phyloP scores from a whole-genome alignment of 2,329 filamentous ascomycete species.

The Lojkania enalia region DNA sequence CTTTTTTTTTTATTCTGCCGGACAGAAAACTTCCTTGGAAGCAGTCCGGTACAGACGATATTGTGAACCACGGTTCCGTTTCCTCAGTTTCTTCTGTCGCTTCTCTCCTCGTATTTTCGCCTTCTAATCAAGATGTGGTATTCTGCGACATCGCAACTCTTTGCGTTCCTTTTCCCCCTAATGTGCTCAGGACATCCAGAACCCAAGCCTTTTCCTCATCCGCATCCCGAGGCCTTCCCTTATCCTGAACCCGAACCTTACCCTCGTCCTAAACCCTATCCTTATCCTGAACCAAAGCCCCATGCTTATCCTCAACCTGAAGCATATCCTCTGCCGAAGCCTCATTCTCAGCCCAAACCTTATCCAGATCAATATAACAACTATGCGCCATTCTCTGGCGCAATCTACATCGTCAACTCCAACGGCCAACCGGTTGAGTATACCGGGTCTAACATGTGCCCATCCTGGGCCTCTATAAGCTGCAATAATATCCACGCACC shows the following conservation, averaged over 20 bases:
- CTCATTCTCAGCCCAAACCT: too few species aligned
- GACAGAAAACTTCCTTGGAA: background rate
- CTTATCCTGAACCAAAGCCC: slow-evolving; percentile 25
- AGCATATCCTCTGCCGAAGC: slow-evolving; percentile 22
- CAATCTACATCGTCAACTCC: slow-evolving; percentile 43
- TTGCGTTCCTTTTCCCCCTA: slow-evolving; percentile 4
- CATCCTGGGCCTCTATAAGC: slow-evolving; percentile 41
- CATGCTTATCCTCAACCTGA: slow-evolving; percentile 4
- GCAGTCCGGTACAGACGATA: background rate
- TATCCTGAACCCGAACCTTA: slow-evolving; percentile 1
- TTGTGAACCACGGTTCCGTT: background rate
- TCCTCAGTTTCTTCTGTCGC: background rate
- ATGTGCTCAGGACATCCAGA: slow-evolving; percentile 1
- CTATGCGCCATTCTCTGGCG: slow-evolving; percentile 46
- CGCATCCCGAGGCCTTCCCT: slow-evolving; percentile 19
- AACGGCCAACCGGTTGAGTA: slow-evolving; percentile 41
- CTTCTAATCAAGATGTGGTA: too few species aligned
- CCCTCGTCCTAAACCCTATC: slow-evolving; percentile 25
- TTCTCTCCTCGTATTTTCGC: background rate
- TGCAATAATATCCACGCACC: slow-evolving; percentile 48
- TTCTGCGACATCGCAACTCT: too few species aligned
- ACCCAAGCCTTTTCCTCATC: slow-evolving; percentile 30
- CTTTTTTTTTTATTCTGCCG: background rate
- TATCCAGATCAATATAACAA: too few species aligned
- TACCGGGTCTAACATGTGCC: slow-evolving; percentile 38